These are phyloP conservation scores for Allodekkera sacchari DNA, from an alignment of 805 yeast species.

Conservation along the genomic window DNA sequence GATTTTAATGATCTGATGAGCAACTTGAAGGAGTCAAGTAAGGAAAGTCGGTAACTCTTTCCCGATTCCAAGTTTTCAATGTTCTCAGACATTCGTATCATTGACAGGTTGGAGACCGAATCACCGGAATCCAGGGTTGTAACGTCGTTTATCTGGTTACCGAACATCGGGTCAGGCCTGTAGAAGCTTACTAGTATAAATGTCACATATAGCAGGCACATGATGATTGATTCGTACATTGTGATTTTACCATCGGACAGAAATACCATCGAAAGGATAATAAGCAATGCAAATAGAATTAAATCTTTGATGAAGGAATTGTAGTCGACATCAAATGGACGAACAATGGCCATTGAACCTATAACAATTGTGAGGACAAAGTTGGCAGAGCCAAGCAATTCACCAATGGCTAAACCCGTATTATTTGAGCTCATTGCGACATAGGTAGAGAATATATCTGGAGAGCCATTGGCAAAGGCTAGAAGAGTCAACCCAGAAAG, in stretches of 20 bases:
- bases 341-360: slow-evolving; percentile 33
- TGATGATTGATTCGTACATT: slow-evolving; percentile 44
- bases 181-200: slow-evolving; percentile 43
- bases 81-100: slow-evolving; percentile 13
- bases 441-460: slow-evolving; percentile 80
- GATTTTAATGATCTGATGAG: slow-evolving; percentile 11
- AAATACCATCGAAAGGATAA: slow-evolving; percentile 41
- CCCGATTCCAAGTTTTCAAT: slow-evolving; percentile 22
- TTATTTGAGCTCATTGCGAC: slow-evolving; percentile 71
- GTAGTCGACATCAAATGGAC: slow-evolving; percentile 42
- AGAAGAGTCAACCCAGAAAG: slow-evolving; percentile 79
- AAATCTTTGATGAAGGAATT: slow-evolving; percentile 53
- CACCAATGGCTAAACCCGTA: slow-evolving; percentile 45
- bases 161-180: slow-evolving; percentile 10
- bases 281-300: slow-evolving; percentile 43
- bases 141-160: no score
- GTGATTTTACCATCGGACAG: slow-evolving; percentile 48
- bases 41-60: slow-evolving; percentile 18
- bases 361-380: slow-evolving; percentile 44
- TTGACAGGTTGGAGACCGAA: slow-evolving; percentile 4
- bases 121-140: no score
- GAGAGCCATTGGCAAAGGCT: slow-evolving; percentile 89
- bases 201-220: slow-evolving; percentile 46
- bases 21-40: slow-evolving; percentile 25
- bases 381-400: slow-evolving; percentile 45